Conservation (phyloP, 306 rosid genomes). For the Urtica urens region DNA sequence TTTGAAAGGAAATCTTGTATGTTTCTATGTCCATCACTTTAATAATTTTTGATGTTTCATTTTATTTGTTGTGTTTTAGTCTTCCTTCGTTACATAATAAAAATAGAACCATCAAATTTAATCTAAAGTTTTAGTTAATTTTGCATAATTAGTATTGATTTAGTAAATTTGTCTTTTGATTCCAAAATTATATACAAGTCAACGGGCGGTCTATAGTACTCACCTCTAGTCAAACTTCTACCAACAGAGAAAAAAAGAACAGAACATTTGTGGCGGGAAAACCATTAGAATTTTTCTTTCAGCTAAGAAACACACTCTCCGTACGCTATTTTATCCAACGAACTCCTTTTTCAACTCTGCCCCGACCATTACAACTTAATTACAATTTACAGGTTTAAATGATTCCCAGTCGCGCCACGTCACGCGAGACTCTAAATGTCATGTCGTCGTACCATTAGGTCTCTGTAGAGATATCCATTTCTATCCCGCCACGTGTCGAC, state of each 20-base stretch:
- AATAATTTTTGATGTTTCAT: too few species aligned
- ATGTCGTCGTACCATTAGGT: constrained; percentile 6
- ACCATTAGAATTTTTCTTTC: neutral
- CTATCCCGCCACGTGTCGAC: neutral
- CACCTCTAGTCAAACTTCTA: neutral
- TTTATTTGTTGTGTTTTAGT: too few species aligned
- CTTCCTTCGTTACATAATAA: too few species aligned
- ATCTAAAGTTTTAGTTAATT: too few species aligned
- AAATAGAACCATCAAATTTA: too few species aligned
- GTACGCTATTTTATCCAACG: constrained; percentile 1
- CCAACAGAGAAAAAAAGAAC: neutral
- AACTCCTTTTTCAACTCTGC: neutral
- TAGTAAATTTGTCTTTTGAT: too few species aligned
- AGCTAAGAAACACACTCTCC: constrained; percentile 3
- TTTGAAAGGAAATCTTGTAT: too few species aligned
- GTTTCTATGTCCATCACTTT: too few species aligned
- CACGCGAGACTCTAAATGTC: neutral
- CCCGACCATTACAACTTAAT: neutral
- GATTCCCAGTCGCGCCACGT: neutral
- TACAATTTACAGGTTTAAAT: neutral
- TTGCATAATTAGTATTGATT: too few species aligned
- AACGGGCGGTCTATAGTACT: too few species aligned
- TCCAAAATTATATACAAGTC: too few species aligned
- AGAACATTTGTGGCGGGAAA: constrained; percentile 6
- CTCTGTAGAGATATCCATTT: neutral